phyloP scores from a whole-genome alignment of 148 eudicot genomes.

The Persicaria maculosa region DNA sequence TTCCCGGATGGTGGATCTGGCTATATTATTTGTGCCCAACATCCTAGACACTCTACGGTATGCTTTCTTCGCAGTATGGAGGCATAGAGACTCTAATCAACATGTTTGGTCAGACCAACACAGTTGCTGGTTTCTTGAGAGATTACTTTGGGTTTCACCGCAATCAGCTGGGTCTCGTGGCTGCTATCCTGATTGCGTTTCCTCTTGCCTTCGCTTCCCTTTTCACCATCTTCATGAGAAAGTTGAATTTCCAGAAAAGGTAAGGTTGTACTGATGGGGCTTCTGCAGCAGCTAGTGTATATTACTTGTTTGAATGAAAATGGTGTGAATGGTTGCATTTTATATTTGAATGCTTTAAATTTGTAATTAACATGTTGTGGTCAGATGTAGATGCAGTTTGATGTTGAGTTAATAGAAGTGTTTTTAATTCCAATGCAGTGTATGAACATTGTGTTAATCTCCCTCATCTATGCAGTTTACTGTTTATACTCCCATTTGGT shows the following conservation, averaged over 20 bases:
- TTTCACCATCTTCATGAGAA: constrained; percentile 51
- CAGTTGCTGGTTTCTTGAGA: constrained; percentile 41
- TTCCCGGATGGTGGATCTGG: constrained; percentile 84
- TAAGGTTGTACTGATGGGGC: constrained; percentile 15
- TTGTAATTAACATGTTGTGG: neutral
- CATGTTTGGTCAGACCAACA: constrained; percentile 36
- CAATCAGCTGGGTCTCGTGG: constrained; percentile 39
- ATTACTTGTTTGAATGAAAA: neutral
- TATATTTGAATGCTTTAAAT: neutral
- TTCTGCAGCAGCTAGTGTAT: neutral
- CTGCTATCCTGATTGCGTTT: constrained; percentile 35
- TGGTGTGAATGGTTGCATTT: neutral
- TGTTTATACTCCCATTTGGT: no score
- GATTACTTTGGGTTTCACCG: constrained; percentile 58
- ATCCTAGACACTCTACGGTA: constrained; percentile 55
- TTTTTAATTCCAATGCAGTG: no score
- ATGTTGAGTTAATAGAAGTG: neutral
- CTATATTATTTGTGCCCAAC: constrained; percentile 53
- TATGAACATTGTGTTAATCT: neutral
- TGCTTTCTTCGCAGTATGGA: constrained; percentile 68
- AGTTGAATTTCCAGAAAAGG: constrained; percentile 70
- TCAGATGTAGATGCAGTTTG: neutral
- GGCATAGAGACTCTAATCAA: constrained; percentile 34
- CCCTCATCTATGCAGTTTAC: neutral
- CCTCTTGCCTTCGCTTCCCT: constrained; percentile 55